These are phyloP conservation scores for Fusarium nurragi DNA, from an alignment of 2,329 filamentous ascomycete genomes.

Conservation along the genomic window DNA sequence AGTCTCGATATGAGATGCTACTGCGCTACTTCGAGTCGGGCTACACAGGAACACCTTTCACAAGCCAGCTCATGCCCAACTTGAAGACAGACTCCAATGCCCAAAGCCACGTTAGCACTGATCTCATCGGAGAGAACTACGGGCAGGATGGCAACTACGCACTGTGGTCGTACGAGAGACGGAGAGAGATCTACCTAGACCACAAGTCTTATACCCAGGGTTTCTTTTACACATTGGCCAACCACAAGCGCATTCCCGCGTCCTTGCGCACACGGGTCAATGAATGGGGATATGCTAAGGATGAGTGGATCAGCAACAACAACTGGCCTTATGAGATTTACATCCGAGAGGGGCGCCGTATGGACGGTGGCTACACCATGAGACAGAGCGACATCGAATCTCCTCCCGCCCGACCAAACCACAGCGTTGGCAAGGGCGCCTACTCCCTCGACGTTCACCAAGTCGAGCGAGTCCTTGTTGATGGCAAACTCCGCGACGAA, in stretches of 20 bases:
- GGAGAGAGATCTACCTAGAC: not conserved
- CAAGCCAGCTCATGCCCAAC: slow-evolving; percentile 33
- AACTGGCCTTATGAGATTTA: slow-evolving; percentile 36
- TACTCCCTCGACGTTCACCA: slow-evolving; percentile 34
- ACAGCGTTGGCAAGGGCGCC: slow-evolving; percentile 16
- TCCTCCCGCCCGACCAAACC: slow-evolving; percentile 1
- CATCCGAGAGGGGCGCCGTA: slow-evolving; percentile 30
- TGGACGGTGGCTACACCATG: slow-evolving; percentile 30
- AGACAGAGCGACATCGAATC: slow-evolving; percentile 26
- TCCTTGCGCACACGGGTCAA: not conserved
- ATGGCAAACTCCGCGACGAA: slow-evolving; percentile 24
- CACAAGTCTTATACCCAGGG: slow-evolving; percentile 33
- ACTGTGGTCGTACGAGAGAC: slow-evolving; percentile 24
- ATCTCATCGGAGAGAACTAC: slow-evolving; percentile 31
- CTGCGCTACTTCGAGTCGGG: slow-evolving; percentile 33
- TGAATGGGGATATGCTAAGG: slow-evolving; percentile 31
- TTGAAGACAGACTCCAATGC: slow-evolving; percentile 34
- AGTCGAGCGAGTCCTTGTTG: slow-evolving; percentile 20
- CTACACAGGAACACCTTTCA: slow-evolving; percentile 27
- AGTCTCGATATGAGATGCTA: slow-evolving; percentile 30
- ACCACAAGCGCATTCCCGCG: slow-evolving; percentile 24
- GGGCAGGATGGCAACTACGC: slow-evolving; percentile 26
- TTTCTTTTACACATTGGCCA: slow-evolving; percentile 30
- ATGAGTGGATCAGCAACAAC: slow-evolving; percentile 22
- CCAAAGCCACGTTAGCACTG: slow-evolving; percentile 29